Base-by-base conservation (phyloP, 73 alveolate species). In the Stentor roeselii region DNA sequence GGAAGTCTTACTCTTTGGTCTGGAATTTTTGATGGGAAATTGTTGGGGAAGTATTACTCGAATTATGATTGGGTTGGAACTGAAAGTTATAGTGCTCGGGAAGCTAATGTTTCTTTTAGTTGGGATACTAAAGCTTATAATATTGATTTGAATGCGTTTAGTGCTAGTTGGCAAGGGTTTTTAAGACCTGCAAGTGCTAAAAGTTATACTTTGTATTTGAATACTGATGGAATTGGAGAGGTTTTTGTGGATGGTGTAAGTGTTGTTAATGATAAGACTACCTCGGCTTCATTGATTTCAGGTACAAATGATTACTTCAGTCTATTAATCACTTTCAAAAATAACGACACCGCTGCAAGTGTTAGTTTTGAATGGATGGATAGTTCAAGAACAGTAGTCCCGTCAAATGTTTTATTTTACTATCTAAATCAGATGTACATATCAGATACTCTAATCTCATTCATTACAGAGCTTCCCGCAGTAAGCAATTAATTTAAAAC, bases 161-260 rank as follows among this genome's bases (percentile, higher is more conserved):
- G 80, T 1, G 80, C 34, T n/a, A 34, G 21, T 67, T 67, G 80
- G 80, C 11, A 21, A 21, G 80, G 80, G 14, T 67, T 67, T 67
- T 27, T 67, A 0, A 1, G 11, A 2, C 80, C 80, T 30, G 34
- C 42, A 21, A 67, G 41, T 67, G 11, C 80, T 30, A 32, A 67
- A 2, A 21, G 37, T 21, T 67, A 67, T 67, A 67, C 80, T 21
- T 67, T 67, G 11, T 21, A 21, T 67, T 67, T 67, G 34, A 67
- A 36, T 67, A 40, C 50, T 50, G 67, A 50, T 50, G 67, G 21
- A 11, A 11, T 6, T 6, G 67, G 67, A 50, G 67, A 50, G 21
- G 67, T 50, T 11, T 50, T 50, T 50, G 6, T 6, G 67, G 67
- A 50, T 50, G 67, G 67, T 6, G 21, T 50, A 50, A 50, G 67